Base-by-base conservation (phyloP, 2,329 filamentous ascomycete genomes). In the Trichoderma arundinaceum region DNA sequence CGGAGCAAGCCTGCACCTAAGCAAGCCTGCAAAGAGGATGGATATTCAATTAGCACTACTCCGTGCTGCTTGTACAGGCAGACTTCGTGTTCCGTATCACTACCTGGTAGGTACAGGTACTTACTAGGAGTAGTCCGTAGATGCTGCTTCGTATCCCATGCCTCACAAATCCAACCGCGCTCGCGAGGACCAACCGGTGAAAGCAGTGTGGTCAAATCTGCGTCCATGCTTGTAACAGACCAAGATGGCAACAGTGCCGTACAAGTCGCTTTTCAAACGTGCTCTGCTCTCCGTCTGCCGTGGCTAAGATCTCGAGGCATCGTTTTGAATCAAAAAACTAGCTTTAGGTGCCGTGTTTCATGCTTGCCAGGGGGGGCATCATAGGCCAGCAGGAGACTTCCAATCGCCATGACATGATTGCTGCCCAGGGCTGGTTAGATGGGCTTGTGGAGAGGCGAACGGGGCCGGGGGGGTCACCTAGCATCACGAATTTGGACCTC, bases 291-390 rank as follows among this genome's bases (percentile, higher is more conserved):
- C 58, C 28, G 35, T 33, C 32, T 13, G 15, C 44, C 19, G 44
- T 48, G 15, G 57, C 57, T 22, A 41, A 52, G 35, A 52, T 61
- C 19, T 61, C 19, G 39, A 62, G 28, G 48, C 39, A 44, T 38
- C 49, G 38, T 10, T 15, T 61, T 52, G 58, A 61, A 22, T 41
- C 46, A 52, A 12, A 7, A 52, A 43, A 22, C 39, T 44, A 62
- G 48, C 38, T 53, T 10, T 43, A 46, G 49, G 41, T 63, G 60
- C 49, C 60, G 60, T 63, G 60, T 63, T 63, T 63, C 60, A 63
- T 46, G 49, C 60, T 39, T 28, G 28, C 60, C 49, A 54, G 49
- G 60, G 49, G 49, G 33, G 22, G 60, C 46, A 52, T 39, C n/a
- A 33, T 19, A 17, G 58, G 56, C 44, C 46, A 44, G 48, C 59